Evolutionary conservation across 2,329 filamentous ascomycete species (phyloP).

Genomic region (Fonsecaea nubica): DNA sequence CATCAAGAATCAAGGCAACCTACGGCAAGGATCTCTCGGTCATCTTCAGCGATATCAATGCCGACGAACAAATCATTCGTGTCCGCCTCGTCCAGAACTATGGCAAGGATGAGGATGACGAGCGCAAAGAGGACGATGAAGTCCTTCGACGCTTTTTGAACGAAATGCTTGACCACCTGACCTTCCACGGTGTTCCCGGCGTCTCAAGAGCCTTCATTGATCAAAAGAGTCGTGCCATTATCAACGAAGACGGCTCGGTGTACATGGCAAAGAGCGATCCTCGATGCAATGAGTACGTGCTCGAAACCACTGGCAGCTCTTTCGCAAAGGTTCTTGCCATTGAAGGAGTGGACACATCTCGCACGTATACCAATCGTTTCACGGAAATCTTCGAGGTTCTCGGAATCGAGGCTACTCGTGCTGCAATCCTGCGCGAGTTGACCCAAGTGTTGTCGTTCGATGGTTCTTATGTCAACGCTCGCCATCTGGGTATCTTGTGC

Average conservation of each 20-base stretch:
- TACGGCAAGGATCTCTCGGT: slow-evolving; percentile 86
- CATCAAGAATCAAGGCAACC: slow-evolving; percentile 83
- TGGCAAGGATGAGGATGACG: slow-evolving; percentile 75
- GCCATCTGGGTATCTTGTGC: slow-evolving; percentile 90
- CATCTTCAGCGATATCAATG: slow-evolving; percentile 98
- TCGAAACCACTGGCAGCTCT: slow-evolving; percentile 91
- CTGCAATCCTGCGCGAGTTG: slow-evolving; percentile 85
- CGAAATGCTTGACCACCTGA: slow-evolving; percentile 88
- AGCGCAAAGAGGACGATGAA: slow-evolving; percentile 81
- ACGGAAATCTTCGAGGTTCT: slow-evolving; percentile 94
- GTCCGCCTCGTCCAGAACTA: slow-evolving; percentile 77
- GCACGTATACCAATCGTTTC: slow-evolving; percentile 94
- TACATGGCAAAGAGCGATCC: slow-evolving; percentile 75
- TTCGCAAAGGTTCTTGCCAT: slow-evolving; percentile 84
- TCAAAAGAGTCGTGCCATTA: slow-evolving; percentile 73
- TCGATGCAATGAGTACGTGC: slow-evolving; percentile 87
- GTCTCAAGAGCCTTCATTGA: slow-evolving; percentile 94
- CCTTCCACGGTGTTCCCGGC: slow-evolving; percentile 85
- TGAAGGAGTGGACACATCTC: slow-evolving; percentile 82
- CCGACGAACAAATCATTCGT: slow-evolving; percentile 91
- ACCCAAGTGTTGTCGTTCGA: slow-evolving; percentile 95
- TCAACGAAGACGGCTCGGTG: slow-evolving; percentile 73
- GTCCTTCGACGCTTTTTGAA: slow-evolving; percentile 91
- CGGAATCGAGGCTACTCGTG: slow-evolving; percentile 92
- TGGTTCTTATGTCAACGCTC: slow-evolving; percentile 99